A percentile compares a stretch with the other conserved stretches of the same genome.
These are phyloP conservation scores for Dovyalis caffra DNA, from an alignment of 345 rosid genomes.

Conservation along the genomic window DNA sequence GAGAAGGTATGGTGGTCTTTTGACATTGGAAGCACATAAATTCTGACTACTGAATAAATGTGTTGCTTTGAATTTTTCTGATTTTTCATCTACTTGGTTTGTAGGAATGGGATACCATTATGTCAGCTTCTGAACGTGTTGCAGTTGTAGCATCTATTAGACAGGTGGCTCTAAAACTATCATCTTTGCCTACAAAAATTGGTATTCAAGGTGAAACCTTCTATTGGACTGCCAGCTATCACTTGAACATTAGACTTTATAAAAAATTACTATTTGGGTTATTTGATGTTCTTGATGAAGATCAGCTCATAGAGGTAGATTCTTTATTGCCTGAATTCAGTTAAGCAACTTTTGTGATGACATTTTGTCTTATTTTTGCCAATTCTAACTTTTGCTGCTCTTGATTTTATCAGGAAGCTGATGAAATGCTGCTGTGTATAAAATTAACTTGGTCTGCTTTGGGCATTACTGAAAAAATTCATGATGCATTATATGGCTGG, in stretches of 20 bases:
- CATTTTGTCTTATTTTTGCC: slow-evolving; percentile 2
- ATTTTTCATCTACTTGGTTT: slow-evolving; percentile 2
- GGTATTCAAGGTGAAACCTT: slow-evolving; percentile 71
- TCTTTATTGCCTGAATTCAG: slow-evolving; percentile 14
- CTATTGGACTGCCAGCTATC: slow-evolving; percentile 81
- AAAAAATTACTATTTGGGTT: slow-evolving; percentile 67
- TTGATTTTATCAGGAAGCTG: slow-evolving; percentile 57
- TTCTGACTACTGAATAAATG: neutral
- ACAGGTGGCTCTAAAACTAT: slow-evolving; percentile 55
- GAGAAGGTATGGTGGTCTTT: slow-evolving; percentile 49
- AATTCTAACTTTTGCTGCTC: slow-evolving; percentile 22
- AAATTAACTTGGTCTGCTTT: slow-evolving; percentile 79
- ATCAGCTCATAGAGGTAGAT: slow-evolving; percentile 84
- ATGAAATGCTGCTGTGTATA: slow-evolving; percentile 53
- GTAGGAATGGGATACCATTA: slow-evolving; percentile 72
- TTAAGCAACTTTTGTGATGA: neutral
- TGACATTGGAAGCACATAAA: neutral
- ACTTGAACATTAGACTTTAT: slow-evolving; percentile 74
- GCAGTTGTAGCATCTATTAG: slow-evolving; percentile 71
- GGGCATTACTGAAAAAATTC: slow-evolving; percentile 84
- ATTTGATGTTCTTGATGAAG: slow-evolving; percentile 92
- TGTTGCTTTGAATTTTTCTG: neutral
- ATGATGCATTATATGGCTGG: slow-evolving; percentile 79
- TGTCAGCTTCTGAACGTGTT: slow-evolving; percentile 73
- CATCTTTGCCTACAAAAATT: slow-evolving; percentile 59